Evolutionary conservation across 139 green algal genomes (phyloP), one percentile per base, ranked within the genome.

Genomic region (Desmodesmus armatus): DNA sequence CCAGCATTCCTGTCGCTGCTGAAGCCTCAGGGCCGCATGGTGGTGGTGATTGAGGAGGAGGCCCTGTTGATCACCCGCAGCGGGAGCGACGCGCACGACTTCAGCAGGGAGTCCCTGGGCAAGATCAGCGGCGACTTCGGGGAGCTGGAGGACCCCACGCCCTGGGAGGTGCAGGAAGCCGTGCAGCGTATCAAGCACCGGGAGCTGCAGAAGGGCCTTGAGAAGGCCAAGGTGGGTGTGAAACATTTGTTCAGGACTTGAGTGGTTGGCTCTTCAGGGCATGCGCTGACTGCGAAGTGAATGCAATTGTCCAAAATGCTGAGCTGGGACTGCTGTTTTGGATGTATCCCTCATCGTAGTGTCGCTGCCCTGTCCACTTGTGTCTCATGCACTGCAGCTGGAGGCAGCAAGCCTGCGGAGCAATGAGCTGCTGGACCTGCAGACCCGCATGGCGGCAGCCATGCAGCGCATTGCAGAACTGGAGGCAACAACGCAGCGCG

Each of bases 151-250:
- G 88, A 92, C 58, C 88, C 90, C 27, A 93, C 90, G 31, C 90
- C 90, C 1, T 94, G 91, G 91, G 91, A 94, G 87, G 88, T 94
- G 58, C 90, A 93, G 84, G 88, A 91, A 77, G 90, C 83, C 5
- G 88, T 93, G 31, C n/a, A 55, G 23, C 85, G 87, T 17, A 90
- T 91, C 47, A 91, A 91, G 83, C 77, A 88, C 39, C 87, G 88
- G 21, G 91, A 94, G 71, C 75, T 88, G 25, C 51, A 78, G 15
- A 86, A 86, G 43, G 91, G 91, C 31, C n/a, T 90, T 3, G 67
- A 75, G 19, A 60, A 79, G 39, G 83, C 83, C 31, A 87, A 83
- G 74, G 83, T 84, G 65, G 21, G 63, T 55, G n/a, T n/a, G n/a
- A n/a, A n/a, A n/a, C n/a, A n/a, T n/a, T n/a, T n/a, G n/a, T n/a